These are phyloP conservation scores for Microdochium bolleyi DNA, from an alignment of 2,329 filamentous ascomycete species.

Conservation along the genomic window DNA sequence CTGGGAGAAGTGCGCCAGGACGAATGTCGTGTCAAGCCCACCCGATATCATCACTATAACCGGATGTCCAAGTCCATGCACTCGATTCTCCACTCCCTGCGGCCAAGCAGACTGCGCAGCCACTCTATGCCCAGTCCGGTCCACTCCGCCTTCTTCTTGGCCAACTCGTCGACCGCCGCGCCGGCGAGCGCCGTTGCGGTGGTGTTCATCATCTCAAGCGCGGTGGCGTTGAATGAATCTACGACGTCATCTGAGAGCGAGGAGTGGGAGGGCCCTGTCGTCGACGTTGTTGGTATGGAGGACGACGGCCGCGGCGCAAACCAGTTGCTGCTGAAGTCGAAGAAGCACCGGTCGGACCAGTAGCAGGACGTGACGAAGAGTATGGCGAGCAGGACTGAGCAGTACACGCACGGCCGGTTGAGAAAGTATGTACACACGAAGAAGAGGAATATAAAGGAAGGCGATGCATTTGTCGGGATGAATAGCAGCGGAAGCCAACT, in stretches of 20 bases:
- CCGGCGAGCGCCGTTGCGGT: conserved; percentile 62
- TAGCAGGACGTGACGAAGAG: conserved; percentile 88
- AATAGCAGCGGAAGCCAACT: conserved; percentile 86
- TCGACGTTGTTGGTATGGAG: conserved; percentile 9
- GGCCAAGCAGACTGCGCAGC: conserved; percentile 73
- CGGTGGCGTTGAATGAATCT: conserved; percentile 36
- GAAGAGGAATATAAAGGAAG: conserved; percentile 79
- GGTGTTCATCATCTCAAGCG: conserved; percentile 54
- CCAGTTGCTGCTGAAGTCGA: conserved; percentile 89
- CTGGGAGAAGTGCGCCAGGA: too few species aligned
- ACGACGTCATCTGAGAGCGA: conserved; percentile 18
- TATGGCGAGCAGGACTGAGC: conserved; percentile 88
- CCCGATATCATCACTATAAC: conserved; percentile 34
- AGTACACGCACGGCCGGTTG: conserved; percentile 95
- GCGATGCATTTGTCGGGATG: conserved; percentile 79
- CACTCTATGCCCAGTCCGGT: conserved; percentile 77
- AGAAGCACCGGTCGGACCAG: conserved; percentile 86
- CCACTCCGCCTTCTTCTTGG: conserved; percentile 53
- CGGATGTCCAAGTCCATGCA: conserved; percentile 84
- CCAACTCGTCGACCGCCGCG: conserved; percentile 56
- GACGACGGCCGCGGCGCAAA: conserved; percentile 67
- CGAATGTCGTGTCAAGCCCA: too few species aligned
- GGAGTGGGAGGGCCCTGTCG: conserved; percentile 17
- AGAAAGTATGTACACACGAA: conserved; percentile 92
- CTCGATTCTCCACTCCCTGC: conserved; percentile 82